Conservation (phyloP, 2,329 filamentous ascomycete species). For the Domatiomyces globalis region DNA sequence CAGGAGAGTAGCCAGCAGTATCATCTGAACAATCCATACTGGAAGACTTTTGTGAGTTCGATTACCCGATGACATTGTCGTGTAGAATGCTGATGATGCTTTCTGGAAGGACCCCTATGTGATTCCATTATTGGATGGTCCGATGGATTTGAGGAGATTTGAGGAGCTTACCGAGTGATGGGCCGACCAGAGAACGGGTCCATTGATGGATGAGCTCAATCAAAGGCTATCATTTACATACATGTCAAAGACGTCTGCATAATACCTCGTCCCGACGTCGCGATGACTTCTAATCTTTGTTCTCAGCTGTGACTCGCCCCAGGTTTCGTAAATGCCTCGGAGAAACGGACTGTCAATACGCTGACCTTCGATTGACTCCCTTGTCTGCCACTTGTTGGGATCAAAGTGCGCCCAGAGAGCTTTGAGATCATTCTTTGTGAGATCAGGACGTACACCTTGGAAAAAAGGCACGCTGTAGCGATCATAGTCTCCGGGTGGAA, state of each 20-base stretch:
- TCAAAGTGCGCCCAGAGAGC: conserved; percentile 29
- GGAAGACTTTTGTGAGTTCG: conserved; percentile 49
- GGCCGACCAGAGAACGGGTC: too few relatives aligned
- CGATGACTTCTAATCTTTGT: conserved; percentile 41
- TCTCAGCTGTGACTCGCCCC: conserved; percentile 41
- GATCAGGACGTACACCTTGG: conserved; percentile 35
- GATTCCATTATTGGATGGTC: conserved; percentile 49
- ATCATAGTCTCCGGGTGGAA: conserved; percentile 26
- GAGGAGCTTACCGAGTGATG: conserved; percentile 40
- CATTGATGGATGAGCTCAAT: neutral
- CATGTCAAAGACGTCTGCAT: conserved; percentile 34
- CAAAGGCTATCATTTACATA: conserved; percentile 29
- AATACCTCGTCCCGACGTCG: conserved; percentile 35
- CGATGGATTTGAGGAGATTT: conserved; percentile 55
- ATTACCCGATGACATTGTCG: neutral
- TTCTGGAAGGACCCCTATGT: conserved; percentile 26
- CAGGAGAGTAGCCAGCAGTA: conserved; percentile 51
- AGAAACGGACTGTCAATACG: conserved; percentile 38
- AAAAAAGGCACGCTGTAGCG: conserved; percentile 32
- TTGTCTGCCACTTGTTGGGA: conserved; percentile 5
- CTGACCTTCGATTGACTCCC: conserved; percentile 26
- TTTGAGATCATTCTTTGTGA: conserved; percentile 32
- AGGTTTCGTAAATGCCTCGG: conserved; percentile 38
- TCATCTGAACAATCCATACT: conserved; percentile 56
- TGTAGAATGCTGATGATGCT: neutral